Conservation (phyloP, 2,329 filamentous ascomycete species). For the Xylaria sp. region DNA sequence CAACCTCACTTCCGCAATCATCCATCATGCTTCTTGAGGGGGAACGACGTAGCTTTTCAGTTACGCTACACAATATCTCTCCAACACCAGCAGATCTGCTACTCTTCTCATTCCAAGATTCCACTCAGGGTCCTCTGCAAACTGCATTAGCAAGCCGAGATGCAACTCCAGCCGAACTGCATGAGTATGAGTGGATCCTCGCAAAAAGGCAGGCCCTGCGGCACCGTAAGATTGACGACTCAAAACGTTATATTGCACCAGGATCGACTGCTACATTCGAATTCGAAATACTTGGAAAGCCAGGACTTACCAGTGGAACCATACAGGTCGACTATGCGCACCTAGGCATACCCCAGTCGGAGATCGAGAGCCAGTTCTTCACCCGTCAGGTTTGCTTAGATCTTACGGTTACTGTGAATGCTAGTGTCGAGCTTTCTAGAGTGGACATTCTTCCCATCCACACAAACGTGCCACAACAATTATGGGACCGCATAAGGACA, state of each 20-base stretch:
- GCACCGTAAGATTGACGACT: slow-evolving; percentile 60
- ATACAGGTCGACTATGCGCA: slow-evolving; percentile 89
- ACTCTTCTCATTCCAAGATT: slow-evolving; percentile 89
- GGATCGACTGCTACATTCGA: slow-evolving; percentile 76
- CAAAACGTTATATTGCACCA: slow-evolving; percentile 71
- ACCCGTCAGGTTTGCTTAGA: slow-evolving; percentile 85
- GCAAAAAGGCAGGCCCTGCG: slow-evolving; percentile 77
- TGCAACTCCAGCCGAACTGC: slow-evolving; percentile 79
- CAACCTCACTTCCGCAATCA: slow-evolving; percentile 81
- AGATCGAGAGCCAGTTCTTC: slow-evolving; percentile 79
- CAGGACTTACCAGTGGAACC: slow-evolving; percentile 80
- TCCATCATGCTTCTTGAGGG: slow-evolving; percentile 94
- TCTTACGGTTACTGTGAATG: slow-evolving; percentile 89
- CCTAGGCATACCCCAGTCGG: slow-evolving; percentile 74
- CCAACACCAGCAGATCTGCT: slow-evolving; percentile 82
- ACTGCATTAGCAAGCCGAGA: slow-evolving; percentile 79
- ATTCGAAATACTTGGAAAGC: slow-evolving; percentile 86
- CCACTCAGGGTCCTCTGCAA: slow-evolving; percentile 81
- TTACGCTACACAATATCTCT: slow-evolving; percentile 84
- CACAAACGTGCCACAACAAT: slow-evolving; percentile 68
- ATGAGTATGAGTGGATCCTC: slow-evolving; percentile 85
- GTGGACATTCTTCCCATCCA: slow-evolving; percentile 82
- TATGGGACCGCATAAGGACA: slow-evolving; percentile 63
- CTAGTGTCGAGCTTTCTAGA: slow-evolving; percentile 82
- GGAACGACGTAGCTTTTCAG: slow-evolving; percentile 78